Evolutionary conservation across 176 grass and related monocot genomes (phyloP), one percentile per base, ranked within the genome.

Genomic region (Eragrostis curvula): DNA sequence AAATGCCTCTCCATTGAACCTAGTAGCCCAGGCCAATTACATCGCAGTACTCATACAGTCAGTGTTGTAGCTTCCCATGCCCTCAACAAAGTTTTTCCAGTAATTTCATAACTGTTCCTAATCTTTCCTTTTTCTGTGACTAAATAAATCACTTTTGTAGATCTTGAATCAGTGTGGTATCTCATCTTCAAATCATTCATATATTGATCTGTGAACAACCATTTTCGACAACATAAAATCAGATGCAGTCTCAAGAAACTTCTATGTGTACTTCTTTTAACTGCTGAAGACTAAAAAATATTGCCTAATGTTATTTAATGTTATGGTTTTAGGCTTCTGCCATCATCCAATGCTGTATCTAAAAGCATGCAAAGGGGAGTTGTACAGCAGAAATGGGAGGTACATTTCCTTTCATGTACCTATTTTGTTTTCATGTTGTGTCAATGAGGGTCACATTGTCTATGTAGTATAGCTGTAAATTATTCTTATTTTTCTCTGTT

Each of bases 281-380:
- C 13, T 8, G 3, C 17, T 56, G 23, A 71, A 21, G 51, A 66
- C 48, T 53, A 17, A 57, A 45, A 48, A 87, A 43, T 42, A 44
- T 36, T 39, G 16, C 69, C 71, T 87, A 82, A 48, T 80, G 43
- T 32, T 85, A 45, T 65, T 70, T 70, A 36, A 56, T 90, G 36
- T 70, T 30, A 79, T 27, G 70, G 49, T 74, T 89, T 21, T 81
- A 97, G 94, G 60, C 94, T 94, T 87, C 88, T 88, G 73, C 91
- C 94, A 52, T 79, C 91, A 6, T 61, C 89, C 74, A 97, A 70
- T 79, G 89, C 92, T 70, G 46, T 94, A 45, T 97, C 94, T 32
- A 97, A 88, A 83, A 92, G 27, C 83, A 92, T 97, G 74, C 89
- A 92, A 70, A 92, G 87, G 80, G 91, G 85, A 75, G 82, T 94